A percentile compares a stretch with the other conserved stretches of the same genome.
These are phyloP conservation scores for Fusarium sp. DNA, from an alignment of 2,329 filamentous ascomycete species.

Conservation along the genomic window DNA sequence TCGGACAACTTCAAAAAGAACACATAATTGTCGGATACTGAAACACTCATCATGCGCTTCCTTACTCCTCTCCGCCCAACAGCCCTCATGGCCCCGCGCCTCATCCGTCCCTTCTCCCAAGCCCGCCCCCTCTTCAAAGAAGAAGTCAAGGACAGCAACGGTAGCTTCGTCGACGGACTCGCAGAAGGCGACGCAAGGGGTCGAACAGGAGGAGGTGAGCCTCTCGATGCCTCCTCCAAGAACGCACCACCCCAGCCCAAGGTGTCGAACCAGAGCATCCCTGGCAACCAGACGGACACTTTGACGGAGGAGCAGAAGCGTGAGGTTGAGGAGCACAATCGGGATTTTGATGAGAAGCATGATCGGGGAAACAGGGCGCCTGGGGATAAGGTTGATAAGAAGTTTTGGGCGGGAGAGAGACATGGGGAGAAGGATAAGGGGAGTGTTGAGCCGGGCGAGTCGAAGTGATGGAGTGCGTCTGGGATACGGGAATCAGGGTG, in stretches of 20 bases:
- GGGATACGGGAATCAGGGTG: neutral
- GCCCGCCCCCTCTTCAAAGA: conserved; percentile 16
- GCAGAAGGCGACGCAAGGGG: conserved; percentile 49
- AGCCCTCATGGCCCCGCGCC: conserved; percentile 18
- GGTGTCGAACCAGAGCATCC: conserved; percentile 61
- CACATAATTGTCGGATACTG: fast-evolving
- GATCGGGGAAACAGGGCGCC: conserved; percentile 56
- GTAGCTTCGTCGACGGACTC: conserved; percentile 42
- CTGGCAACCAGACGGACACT: conserved; percentile 47
- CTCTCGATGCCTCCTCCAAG: conserved; percentile 49
- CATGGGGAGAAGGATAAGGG: conserved; percentile 11
- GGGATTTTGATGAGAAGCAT: conserved; percentile 66
- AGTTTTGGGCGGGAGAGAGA: conserved; percentile 58
- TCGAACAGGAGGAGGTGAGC: conserved; percentile 53
- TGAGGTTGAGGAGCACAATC: conserved; percentile 69
- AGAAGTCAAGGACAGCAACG: conserved; percentile 16
- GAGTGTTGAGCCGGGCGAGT: neutral
- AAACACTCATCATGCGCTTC: conserved; percentile 24
- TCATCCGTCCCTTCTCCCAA: conserved; percentile 16
- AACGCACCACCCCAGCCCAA: conserved; percentile 60
- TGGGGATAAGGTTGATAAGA: conserved; percentile 65
- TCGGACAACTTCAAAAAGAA: neutral
- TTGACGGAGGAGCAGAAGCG: conserved; percentile 63
- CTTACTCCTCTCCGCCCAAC: conserved; percentile 11
- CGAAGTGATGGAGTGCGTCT: neutral